Conservation (phyloP, 345 rosid genomes). For the Eucalyptus brandiana region DNA sequence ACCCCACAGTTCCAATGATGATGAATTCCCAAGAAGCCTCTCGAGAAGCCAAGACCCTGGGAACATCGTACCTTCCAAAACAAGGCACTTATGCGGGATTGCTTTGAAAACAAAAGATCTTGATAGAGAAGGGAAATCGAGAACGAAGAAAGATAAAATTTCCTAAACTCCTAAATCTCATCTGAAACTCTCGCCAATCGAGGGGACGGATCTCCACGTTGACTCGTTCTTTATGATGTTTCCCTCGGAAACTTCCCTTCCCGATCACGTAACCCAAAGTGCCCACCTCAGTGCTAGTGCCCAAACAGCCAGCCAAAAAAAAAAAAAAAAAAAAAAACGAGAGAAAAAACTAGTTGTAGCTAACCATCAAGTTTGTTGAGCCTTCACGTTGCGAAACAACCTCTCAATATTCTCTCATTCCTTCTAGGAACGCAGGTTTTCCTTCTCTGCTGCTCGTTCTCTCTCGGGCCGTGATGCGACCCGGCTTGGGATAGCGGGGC, state of each 20-base stretch:
- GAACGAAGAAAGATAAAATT: neutral
- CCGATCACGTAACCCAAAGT: neutral
- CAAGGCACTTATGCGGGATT: neutral
- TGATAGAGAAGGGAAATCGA: neutral
- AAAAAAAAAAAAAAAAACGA: accelerated
- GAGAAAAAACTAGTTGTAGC: neutral
- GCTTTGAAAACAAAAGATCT: neutral
- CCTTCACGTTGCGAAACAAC: neutral
- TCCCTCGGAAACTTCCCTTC: neutral
- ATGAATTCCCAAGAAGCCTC: neutral
- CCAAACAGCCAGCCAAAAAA: neutral
- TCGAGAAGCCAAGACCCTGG: neutral
- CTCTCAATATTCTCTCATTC: neutral
- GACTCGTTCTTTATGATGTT: neutral
- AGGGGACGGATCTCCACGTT: neutral
- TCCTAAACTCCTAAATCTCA: neutral
- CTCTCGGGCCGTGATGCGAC: neutral
- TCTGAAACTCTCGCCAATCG: neutral
- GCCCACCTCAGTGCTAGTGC: neutral
- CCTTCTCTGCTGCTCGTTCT: neutral
- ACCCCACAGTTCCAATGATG: neutral
- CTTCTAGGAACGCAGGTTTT: neutral
- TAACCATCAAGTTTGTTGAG: neutral
- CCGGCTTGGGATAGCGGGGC: neutral
- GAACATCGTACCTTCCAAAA: neutral